Evolutionary conservation across 495 filamentous ascomycete genomes (phyloP), one percentile per base, ranked within the genome.

Genomic region (Aspergillus kassunensis): DNA sequence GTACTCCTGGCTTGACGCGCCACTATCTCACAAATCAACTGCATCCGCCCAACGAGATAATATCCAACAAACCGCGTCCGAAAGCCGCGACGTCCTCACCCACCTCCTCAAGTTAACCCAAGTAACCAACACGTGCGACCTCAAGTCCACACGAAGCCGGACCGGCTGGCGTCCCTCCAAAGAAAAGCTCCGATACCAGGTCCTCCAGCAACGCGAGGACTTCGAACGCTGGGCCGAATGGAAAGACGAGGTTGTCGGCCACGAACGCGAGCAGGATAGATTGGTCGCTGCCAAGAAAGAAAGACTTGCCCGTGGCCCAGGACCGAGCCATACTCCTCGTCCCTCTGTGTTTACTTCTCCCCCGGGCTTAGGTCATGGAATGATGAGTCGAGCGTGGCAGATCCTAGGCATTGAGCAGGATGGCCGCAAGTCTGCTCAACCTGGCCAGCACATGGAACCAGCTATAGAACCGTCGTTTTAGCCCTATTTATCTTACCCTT

Each of bases 31-130:
- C 19, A 46, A 46, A 46, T 8, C 58, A 13, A 74, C 70, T 19
- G 59, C 71, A 1, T 74, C 74, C 18, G 59, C 69, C 6, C 68
- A 77, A 34, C 74, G 80, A 56, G 78, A 85, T 59, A 76, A 81
- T 42, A 74, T 75, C 53, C 78, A 78, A 24, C 70, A 80, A 27
- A 79, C 89, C 15, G 73, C 76, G 10, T 71, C 81, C 16, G 89
- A 93, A 67, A 83, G 83, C 52, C 73, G 80, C 40, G 88, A 88
- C 20, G 82, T 85, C 20, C 73, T 93, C 19, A 73, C 78, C 8
- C 86, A 89, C 63, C 77, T 95, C 31, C 76, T 92, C 42, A 79
- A 81, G 48, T 73, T 92, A 35, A 83, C 82, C 2, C 76, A 78
- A 20, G 70, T 75, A 1, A 80, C 84, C 1, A 76, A 69, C 43